Conservation (phyloP, 2,329 filamentous ascomycete genomes). For the Colletotrichum salicis region DNA sequence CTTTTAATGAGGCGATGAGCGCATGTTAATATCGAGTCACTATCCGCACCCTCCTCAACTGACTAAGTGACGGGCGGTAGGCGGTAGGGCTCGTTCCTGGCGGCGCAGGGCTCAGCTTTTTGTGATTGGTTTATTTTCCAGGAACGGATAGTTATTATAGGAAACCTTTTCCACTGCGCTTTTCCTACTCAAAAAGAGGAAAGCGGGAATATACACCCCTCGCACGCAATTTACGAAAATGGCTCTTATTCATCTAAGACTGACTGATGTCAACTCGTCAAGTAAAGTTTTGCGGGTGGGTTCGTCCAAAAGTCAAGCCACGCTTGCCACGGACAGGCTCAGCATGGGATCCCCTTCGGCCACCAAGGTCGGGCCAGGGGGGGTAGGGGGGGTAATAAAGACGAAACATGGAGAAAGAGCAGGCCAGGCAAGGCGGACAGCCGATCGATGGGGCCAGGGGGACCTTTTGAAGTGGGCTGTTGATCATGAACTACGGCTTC, state of each 20-base stretch:
- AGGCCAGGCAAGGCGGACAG: not conserved
- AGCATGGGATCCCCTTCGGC: not conserved
- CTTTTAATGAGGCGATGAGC: conserved; percentile 7
- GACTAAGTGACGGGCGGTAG: conserved; percentile 12
- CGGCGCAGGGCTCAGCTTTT: conserved; percentile 1
- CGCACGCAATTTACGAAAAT: not conserved
- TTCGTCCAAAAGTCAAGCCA: conserved; percentile 10
- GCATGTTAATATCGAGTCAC: conserved; percentile 15
- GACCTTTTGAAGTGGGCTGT: not conserved
- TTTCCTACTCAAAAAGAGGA: not conserved
- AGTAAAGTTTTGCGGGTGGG: conserved; percentile 25
- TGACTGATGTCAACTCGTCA: conserved; percentile 21
- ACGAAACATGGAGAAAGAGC: conserved; percentile 28
- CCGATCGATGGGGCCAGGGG: conserved; percentile 22
- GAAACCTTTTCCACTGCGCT: not conserved
- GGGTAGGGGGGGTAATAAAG: conserved; percentile 1
- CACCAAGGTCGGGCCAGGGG: not conserved
- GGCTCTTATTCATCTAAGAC: conserved; percentile 10
- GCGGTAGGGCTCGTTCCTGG: conserved; percentile 17
- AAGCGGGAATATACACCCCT: not conserved
- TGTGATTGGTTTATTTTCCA: not conserved
- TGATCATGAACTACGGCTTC: not conserved
- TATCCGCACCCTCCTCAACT: conserved; percentile 4
- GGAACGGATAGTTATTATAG: conserved; percentile 7
- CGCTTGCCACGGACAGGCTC: not conserved